These are phyloP conservation scores for Discostella pseudostelligera DNA, from an alignment of 108 stramenopile species.

Conservation along the genomic window DNA sequence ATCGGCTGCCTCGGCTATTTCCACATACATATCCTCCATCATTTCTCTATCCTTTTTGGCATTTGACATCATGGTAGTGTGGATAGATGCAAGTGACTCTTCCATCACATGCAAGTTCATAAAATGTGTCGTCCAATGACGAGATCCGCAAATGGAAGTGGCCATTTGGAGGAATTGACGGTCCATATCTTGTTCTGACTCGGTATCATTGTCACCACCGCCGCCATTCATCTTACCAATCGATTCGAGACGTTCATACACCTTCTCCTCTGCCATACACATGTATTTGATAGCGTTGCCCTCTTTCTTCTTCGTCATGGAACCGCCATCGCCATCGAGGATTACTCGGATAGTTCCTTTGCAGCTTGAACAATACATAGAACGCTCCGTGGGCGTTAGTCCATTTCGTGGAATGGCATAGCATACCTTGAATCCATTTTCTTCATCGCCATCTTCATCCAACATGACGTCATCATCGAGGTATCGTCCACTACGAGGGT, in stretches of 20 bases:
- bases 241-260: conserved; percentile 28
- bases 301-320: conserved; percentile 31
- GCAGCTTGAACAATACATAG: conserved; percentile 25
- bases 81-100: conserved; percentile 35
- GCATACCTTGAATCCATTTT: conserved; percentile 24
- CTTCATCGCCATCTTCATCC: conserved; percentile 62
- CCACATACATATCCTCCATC: conserved; percentile 46
- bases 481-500: conserved; percentile 62
- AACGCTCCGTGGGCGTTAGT: conserved; percentile 19
- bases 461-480: conserved; percentile 82
- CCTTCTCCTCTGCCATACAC: conserved; percentile 38
- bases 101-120: conserved; percentile 39
- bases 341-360: conserved; percentile 6
- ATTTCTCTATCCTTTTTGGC: conserved; percentile 44
- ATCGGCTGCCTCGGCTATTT: conserved; percentile 74
- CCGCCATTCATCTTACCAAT: conserved; percentile 1
- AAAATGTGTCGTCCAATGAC: conserved; percentile 47
- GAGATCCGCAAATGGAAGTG: conserved; percentile 37
- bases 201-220: conserved; percentile 2
- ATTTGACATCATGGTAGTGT: conserved; percentile 35
- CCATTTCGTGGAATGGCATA: conserved; percentile 47
- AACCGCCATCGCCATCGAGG: conserved; percentile 6
- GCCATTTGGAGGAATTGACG: conserved; percentile 46
- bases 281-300: conserved; percentile 30
- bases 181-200: conserved; percentile 36